These are phyloP conservation scores for Jaapia argillacea DNA, from an alignment of 768 basidiomycete genomes.

Conservation along the genomic window DNA sequence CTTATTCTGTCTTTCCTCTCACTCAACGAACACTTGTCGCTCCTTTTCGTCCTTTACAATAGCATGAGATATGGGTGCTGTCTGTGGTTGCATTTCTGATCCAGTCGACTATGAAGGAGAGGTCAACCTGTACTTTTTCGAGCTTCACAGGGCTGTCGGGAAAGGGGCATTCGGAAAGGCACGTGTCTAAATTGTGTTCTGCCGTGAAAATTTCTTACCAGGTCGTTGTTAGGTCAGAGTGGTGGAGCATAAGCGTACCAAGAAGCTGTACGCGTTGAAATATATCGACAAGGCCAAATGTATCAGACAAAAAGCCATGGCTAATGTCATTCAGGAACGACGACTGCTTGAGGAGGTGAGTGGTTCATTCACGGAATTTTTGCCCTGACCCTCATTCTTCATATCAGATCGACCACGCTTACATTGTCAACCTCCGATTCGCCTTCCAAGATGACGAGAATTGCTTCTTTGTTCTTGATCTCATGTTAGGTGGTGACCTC, in stretches of 20 bases:
- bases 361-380: background rate
- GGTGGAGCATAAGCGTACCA: constrained; percentile 90
- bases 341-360: constrained; percentile 84
- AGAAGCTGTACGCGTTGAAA: constrained; percentile 90
- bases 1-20: background rate
- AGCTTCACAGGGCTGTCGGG: constrained; percentile 89
- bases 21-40: background rate
- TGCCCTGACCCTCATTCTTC: constrained; percentile 4
- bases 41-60: too few relatives aligned
- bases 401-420: constrained; percentile 87
- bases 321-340: constrained; percentile 91
- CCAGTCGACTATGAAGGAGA: constrained; percentile 49
- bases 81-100: constrained; percentile 26
- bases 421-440: constrained; percentile 84
- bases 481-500: constrained; percentile 94
- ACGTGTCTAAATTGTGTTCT: constrained; percentile 11
- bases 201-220: constrained; percentile 1
- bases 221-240: constrained; percentile 73
- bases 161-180: constrained; percentile 99
- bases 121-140: constrained; percentile 90
- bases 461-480: constrained; percentile 94
- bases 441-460: constrained; percentile 97
- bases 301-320: constrained; percentile 83
- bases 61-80: constrained; percentile 9
- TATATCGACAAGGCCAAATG: constrained; percentile 96